These are phyloP conservation scores for Zygosaccharomyces pseudobailii DNA, from an alignment of 1,139 yeast genomes.

Conservation along the genomic window DNA sequence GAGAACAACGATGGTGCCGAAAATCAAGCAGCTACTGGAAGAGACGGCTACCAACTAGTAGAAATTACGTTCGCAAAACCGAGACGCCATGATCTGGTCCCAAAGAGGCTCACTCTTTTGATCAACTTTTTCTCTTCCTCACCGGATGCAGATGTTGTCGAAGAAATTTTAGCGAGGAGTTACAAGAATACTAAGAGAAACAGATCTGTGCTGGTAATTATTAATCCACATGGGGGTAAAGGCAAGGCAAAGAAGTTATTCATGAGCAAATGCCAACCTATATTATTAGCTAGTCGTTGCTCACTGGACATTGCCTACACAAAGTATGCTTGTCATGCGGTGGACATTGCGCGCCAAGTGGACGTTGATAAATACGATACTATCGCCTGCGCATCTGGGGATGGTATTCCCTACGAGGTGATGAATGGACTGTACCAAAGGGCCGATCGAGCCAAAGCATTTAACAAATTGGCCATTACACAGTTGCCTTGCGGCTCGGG, in stretches of 20 bases:
- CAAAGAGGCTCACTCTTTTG: slow-evolving; percentile 29
- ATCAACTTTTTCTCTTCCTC: slow-evolving; percentile 10
- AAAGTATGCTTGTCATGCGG: slow-evolving; percentile 63
- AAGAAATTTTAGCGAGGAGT: slow-evolving; percentile 38
- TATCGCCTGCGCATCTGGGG: slow-evolving; percentile 90
- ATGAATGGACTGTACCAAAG: slow-evolving; percentile 74
- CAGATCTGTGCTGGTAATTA: slow-evolving; percentile 57
- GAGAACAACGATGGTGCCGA: neutral
- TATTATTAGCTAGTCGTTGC: slow-evolving; percentile 65
- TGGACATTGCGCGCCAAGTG: slow-evolving; percentile 57
- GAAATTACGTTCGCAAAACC: slow-evolving; percentile 34
- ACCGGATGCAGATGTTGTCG: slow-evolving; percentile 27
- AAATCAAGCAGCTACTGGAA: neutral
- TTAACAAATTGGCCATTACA: slow-evolving; percentile 62
- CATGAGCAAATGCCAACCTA: slow-evolving; percentile 56
- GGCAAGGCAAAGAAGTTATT: slow-evolving; percentile 71
- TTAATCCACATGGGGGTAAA: slow-evolving; percentile 89
- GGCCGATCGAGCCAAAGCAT: slow-evolving; percentile 59
- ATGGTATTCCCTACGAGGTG: slow-evolving; percentile 93
- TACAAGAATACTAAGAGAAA: slow-evolving; percentile 39
- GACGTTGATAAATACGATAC: slow-evolving; percentile 64
- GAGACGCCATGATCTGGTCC: slow-evolving; percentile 32
- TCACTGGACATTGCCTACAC: slow-evolving; percentile 58
- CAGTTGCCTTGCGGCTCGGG: slow-evolving; percentile 97
- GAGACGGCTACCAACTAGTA: slow-evolving; percentile 11